Percentiles rank a stretch among this genome's conserved stretches.
These are phyloP conservation scores for Leccinum arenicola DNA, from an alignment of 768 basidiomycete genomes.

Conservation along the genomic window DNA sequence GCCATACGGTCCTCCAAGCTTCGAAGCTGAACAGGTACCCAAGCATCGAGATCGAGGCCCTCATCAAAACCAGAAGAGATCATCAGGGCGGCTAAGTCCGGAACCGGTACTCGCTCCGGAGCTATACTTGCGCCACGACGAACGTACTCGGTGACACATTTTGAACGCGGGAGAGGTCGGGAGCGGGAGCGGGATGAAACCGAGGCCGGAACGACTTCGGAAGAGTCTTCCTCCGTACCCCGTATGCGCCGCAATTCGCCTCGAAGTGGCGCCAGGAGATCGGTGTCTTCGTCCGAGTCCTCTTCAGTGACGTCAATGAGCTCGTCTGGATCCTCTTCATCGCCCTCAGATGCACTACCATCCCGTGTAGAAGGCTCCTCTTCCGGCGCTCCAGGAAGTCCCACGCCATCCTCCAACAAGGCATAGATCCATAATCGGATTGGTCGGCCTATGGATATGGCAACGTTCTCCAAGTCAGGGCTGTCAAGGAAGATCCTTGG, in stretches of 20 bases:
- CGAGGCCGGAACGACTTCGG: constrained; percentile 28
- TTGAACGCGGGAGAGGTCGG: constrained; percentile 16
- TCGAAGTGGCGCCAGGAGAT: constrained; percentile 66
- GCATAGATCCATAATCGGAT: constrained; percentile 67
- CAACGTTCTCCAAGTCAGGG: constrained; percentile 69
- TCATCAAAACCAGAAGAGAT: constrained; percentile 33
- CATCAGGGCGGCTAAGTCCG: constrained; percentile 47
- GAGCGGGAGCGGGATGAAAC: constrained; percentile 34
- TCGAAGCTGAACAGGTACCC: constrained; percentile 47
- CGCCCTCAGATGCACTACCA: constrained; percentile 21
- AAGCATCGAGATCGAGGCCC: constrained; percentile 21
- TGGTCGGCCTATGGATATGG: constrained; percentile 57
- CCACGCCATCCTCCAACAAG: constrained; percentile 64
- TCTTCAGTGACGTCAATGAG: constrained; percentile 68
- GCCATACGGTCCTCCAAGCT: constrained; percentile 50
- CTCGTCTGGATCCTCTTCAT: constrained; percentile 53
- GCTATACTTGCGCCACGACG: constrained; percentile 68
- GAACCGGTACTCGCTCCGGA: constrained; percentile 53
- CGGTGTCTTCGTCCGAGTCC: constrained; percentile 44
- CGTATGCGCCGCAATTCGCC: constrained; percentile 64
- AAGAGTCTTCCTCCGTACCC: constrained; percentile 34
- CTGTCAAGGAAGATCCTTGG: constrained; percentile 72
- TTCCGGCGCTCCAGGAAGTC: constrained; percentile 43
- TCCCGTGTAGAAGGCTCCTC: constrained; percentile 9
- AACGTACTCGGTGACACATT: constrained; percentile 52